These are phyloP conservation scores for Jaenimonas drosophilae DNA, from an alignment of 208 protist genomes.

Conservation along the genomic window DNA sequence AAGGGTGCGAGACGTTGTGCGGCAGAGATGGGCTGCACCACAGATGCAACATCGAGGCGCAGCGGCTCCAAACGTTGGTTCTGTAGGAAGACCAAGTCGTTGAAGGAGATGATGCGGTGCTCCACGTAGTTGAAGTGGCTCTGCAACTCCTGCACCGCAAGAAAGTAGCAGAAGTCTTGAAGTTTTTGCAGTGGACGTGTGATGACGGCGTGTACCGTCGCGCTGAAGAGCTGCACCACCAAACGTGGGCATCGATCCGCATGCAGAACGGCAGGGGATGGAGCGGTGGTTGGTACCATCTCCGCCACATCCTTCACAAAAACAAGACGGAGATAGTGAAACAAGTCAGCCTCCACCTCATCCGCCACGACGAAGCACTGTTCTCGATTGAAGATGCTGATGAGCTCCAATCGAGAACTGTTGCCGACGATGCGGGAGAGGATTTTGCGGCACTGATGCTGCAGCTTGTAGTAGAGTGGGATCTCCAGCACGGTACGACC, in stretches of 20 bases:
- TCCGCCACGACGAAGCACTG: conserved; percentile 86
- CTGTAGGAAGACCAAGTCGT: conserved; percentile 80
- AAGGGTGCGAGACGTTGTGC: conserved; percentile 12
- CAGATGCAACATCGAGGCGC: conserved; percentile 15
- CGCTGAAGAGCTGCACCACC: conserved; percentile 79
- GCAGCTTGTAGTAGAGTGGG: conserved; percentile 85
- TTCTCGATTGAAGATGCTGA: conserved; percentile 74
- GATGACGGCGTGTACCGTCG: conserved; percentile 43
- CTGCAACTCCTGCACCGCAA: conserved; percentile 83
- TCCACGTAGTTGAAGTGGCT: conserved; percentile 82
- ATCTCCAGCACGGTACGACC: conserved; percentile 62
- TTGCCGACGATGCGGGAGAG: conserved; percentile 59
- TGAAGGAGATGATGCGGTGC: conserved; percentile 70
- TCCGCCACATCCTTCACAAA: conserved; percentile 71
- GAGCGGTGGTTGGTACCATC: conserved; percentile 24
- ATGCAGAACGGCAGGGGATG: conserved; percentile 31
- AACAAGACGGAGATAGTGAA: conserved; percentile 82
- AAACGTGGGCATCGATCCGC: conserved; percentile 60
- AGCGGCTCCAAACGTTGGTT: conserved; percentile 49
- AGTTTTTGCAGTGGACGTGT: conserved; percentile 64
- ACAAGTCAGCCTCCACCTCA: conserved; percentile 62
- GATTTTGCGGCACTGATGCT: conserved; percentile 81
- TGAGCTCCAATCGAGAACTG: conserved; percentile 65
- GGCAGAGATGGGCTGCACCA: background rate
- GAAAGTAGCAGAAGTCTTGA: conserved; percentile 76